Base-by-base conservation (phyloP, 1,284 basidiomycete genomes). In the Ceratobasidium sp. region DNA sequence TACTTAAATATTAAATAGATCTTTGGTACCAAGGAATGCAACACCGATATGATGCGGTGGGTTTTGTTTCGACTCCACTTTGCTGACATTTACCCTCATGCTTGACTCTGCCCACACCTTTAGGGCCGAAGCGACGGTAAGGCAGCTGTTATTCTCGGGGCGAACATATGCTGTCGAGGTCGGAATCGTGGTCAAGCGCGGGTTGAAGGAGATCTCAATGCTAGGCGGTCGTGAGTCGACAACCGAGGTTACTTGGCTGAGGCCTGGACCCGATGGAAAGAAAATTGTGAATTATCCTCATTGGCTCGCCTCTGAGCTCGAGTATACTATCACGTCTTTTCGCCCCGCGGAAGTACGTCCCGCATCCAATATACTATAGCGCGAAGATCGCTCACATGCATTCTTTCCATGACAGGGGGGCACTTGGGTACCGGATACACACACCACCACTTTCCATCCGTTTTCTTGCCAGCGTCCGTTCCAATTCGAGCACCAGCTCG, bases 11-110 rank as follows among this genome's bases (percentile, higher is more conserved):
- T 50, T 16, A 35, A 14, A 7, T 20, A 60, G 59, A 60, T 60
- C 35, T 60, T 60, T 60, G 59, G 59, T 5, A 60, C 59, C 8
- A 60, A 60, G 14, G 59, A 20, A 14, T 60, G 59, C 59, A 30
- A 60, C 59, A 60, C 59, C 1, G 33, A 2, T 60, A 60, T 60
- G 59, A 60, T 60, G 30, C 27, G 59, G 59, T 60, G 8, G 18
- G 59, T 38, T 12, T 6, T 12, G 33, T 5, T 16, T 35, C 12
- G 27, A 33, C 33, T 3, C 16, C 5, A 14, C 27, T 35, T 30
- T n/a, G 7, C 18, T 7, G 27, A 35, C 14, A 30, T 18, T 18
- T 35, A 35, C 16, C 30, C 23, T n/a, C n/a, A 4, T 57, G 23
- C n/a, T n/a, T 57, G 8, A 38, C 38, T 8, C 8, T 38, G 38